Evolutionary conservation across 345 rosid genomes (phyloP).

Genomic region (Hibiscus trionum): DNA sequence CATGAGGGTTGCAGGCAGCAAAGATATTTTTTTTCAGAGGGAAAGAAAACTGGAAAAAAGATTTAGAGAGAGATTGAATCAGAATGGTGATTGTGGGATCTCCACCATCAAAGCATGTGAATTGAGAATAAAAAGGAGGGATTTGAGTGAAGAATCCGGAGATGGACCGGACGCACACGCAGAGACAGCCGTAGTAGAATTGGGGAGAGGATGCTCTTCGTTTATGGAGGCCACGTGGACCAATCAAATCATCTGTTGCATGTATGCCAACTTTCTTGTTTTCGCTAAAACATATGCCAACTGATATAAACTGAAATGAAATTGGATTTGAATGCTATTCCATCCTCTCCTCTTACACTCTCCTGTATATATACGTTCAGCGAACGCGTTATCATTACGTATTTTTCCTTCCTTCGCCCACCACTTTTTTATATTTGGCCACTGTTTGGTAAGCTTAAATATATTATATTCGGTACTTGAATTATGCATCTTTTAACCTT

Average conservation of each 20-base stretch:
- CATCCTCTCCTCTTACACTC: not conserved
- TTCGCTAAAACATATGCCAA: not conserved
- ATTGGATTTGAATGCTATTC: slow-evolving; percentile 7
- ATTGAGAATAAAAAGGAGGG: slow-evolving; percentile 30
- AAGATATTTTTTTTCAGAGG: slow-evolving; percentile 15
- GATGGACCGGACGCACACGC: slow-evolving; percentile 34
- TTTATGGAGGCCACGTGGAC: slow-evolving; percentile 51
- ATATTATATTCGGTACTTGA: too few species aligned
- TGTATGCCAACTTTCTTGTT: slow-evolving; percentile 3
- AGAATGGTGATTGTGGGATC: slow-evolving; percentile 41
- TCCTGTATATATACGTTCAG: not conserved
- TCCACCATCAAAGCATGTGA: slow-evolving; percentile 34
- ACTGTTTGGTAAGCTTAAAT: not conserved
- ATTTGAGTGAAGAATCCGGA: slow-evolving; percentile 29
- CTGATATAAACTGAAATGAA: not conserved
- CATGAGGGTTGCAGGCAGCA: slow-evolving; percentile 30
- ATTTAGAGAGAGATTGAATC: not conserved
- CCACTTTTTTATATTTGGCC: slow-evolving; percentile 18
- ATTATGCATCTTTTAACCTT: too few species aligned
- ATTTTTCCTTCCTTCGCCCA: slow-evolving; percentile 17
- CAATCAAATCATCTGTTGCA: slow-evolving; percentile 25
- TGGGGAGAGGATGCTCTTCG: slow-evolving; percentile 17
- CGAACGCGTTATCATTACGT: not conserved
- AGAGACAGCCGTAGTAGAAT: slow-evolving; percentile 10
- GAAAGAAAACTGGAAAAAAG: too few species aligned